phyloP scores from a whole-genome alignment of 139 green algal species.

The Diplosphaera chodatii region DNA sequence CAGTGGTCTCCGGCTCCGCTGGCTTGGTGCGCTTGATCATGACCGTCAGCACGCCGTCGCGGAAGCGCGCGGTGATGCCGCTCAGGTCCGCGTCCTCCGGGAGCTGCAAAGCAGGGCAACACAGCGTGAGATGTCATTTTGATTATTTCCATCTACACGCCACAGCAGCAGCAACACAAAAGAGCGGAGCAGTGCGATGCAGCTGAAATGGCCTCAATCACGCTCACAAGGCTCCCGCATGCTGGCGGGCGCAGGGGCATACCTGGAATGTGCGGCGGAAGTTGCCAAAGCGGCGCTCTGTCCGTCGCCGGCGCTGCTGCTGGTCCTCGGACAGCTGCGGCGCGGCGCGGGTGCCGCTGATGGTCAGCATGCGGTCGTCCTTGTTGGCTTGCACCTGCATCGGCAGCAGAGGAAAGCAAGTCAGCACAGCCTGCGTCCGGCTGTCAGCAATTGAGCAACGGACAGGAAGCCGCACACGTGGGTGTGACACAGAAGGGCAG shows the following conservation, averaged over 20 bases:
- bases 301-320: constrained; percentile 1
- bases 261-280: constrained; percentile 15
- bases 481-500: too few species aligned
- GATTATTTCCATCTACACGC: too few species aligned
- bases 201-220: too few species aligned
- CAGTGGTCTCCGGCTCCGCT: background rate
- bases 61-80: constrained; percentile 6
- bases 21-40: constrained; percentile 5
- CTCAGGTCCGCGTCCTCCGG: constrained; percentile 13
- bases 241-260: too few species aligned
- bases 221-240: too few species aligned
- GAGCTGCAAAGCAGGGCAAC: background rate
- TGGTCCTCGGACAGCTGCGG: background rate
- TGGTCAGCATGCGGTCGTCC: constrained; percentile 6
- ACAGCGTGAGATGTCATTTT: too few species aligned
- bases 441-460: background rate
- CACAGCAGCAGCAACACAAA: background rate
- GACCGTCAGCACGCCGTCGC: constrained; percentile 8
- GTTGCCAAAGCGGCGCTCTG: constrained; percentile 18
- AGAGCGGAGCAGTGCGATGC: too few species aligned
- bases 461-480: too few species aligned
- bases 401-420: background rate
- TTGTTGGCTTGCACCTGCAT: constrained; percentile 13
- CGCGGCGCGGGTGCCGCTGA: constrained; percentile 4
- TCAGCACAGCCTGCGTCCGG: background rate